Conservation (phyloP, 768 basidiomycete genomes). For the Lentinula detonsa region DNA sequence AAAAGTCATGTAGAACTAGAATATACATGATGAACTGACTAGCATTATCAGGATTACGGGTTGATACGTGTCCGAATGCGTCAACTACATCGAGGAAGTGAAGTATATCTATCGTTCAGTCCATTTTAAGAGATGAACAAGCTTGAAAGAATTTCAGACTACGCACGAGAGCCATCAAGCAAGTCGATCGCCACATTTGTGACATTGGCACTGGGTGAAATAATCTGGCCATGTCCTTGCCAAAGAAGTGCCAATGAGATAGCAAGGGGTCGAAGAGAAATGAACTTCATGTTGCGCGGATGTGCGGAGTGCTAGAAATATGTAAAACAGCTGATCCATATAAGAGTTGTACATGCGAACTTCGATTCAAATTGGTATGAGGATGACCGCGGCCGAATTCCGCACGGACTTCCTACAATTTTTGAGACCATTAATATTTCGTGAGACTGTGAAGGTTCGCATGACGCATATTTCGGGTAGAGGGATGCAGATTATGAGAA, state of each 20-base stretch:
- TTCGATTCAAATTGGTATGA: not conserved
- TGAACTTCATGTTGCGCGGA: not conserved
- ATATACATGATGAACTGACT: slow-evolving; percentile 17
- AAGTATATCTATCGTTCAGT: slow-evolving; percentile 10
- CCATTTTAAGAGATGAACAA: not conserved
- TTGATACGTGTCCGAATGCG: slow-evolving; percentile 17
- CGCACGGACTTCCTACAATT: not conserved
- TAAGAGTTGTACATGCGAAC: not conserved
- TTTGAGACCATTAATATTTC: not conserved
- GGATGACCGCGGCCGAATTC: not conserved
- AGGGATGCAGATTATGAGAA: not conserved
- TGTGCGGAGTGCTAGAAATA: not conserved
- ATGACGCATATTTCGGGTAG: not conserved
- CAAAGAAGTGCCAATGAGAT: not conserved
- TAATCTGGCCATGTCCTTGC: not conserved
- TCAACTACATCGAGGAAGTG: slow-evolving; percentile 17
- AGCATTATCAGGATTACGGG: slow-evolving; percentile 14
- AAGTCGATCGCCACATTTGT: slow-evolving; percentile 11
- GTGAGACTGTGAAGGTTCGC: not conserved
- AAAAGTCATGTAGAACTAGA: not conserved
- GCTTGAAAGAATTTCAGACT: not conserved
- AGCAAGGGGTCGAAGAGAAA: not conserved
- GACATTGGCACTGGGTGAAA: slow-evolving; percentile 3
- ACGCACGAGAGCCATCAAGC: slow-evolving; percentile 12
- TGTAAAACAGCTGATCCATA: not conserved